These are phyloP conservation scores for Talaromyces marneffei DNA, from an alignment of 2,329 filamentous ascomycete species.

Conservation along the genomic window DNA sequence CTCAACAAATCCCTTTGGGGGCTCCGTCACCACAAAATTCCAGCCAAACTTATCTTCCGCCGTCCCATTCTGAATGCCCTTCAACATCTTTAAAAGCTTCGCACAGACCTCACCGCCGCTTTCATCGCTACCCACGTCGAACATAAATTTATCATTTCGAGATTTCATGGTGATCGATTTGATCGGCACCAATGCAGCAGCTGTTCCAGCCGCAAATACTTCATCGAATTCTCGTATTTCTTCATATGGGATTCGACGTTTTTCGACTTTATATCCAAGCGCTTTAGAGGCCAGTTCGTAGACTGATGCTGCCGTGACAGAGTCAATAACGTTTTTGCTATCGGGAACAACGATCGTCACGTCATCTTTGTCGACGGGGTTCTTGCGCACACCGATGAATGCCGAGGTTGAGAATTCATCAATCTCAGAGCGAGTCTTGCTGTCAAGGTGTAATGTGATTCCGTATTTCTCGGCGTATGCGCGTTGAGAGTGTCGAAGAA, in stretches of 20 bases:
- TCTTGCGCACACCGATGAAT: conserved; percentile 71
- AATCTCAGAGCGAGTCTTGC: conserved; percentile 72
- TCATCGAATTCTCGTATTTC: conserved; percentile 63
- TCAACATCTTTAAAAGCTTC: conserved; percentile 67
- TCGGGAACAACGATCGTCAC: conserved; percentile 80
- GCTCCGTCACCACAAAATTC: conserved; percentile 44
- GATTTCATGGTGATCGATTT: conserved; percentile 74
- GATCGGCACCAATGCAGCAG: conserved; percentile 85
- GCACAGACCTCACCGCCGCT: conserved; percentile 56
- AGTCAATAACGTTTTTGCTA: conserved; percentile 80
- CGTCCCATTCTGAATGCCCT: conserved; percentile 80
- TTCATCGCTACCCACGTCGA: conserved; percentile 40
- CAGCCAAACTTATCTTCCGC: conserved; percentile 71
- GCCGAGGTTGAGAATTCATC: conserved; percentile 96
- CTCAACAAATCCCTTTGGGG: conserved; percentile 27
- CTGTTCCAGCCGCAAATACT: conserved; percentile 87
- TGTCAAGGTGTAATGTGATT: conserved; percentile 94
- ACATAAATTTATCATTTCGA: conserved; percentile 51
- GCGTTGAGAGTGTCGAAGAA: conserved; percentile 78
- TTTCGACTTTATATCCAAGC: conserved; percentile 81
- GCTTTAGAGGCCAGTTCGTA: conserved; percentile 63
- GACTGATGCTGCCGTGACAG: conserved; percentile 74
- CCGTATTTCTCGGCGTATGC: conserved; percentile 74
- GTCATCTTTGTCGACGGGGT: conserved; percentile 38
- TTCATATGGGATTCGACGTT: conserved; percentile 56